phyloP scores from a whole-genome alignment of 108 stramenopile species.

The Cyclotella choctawhatcheeana region DNA sequence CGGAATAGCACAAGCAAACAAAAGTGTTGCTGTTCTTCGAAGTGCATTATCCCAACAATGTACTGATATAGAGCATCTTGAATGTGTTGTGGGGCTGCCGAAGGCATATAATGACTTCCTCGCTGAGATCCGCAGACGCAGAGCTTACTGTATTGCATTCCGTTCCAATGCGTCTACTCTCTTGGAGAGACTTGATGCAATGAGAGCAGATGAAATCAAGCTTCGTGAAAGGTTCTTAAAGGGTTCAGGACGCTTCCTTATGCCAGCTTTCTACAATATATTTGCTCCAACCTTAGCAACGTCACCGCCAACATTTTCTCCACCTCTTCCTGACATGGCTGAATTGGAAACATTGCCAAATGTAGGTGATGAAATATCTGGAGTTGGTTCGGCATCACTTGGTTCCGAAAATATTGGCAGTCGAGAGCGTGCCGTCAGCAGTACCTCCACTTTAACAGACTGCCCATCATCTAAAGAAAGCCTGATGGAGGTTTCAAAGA shows the following conservation, averaged over 20 bases:
- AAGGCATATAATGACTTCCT: conserved; percentile 73
- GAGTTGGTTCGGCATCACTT: conserved; percentile 18
- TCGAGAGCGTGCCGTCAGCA: conserved; percentile 51
- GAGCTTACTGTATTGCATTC: conserved; percentile 81
- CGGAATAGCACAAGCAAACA: conserved; percentile 72
- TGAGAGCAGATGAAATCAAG: conserved; percentile 81
- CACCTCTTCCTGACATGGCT: conserved; percentile 74
- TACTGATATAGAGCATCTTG: conserved; percentile 79
- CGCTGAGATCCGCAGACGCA: conserved; percentile 66
- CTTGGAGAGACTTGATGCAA: conserved; percentile 75
- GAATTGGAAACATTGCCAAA: conserved; percentile 78
- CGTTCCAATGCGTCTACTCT: conserved; percentile 65
- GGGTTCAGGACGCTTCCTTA: conserved; percentile 78
- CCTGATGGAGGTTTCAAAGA: conserved; percentile 16
- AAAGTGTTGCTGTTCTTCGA: conserved; percentile 70
- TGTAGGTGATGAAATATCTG: conserved; percentile 48
- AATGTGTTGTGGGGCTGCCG: conserved; percentile 77
- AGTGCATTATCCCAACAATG: conserved; percentile 72
- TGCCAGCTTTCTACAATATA: conserved; percentile 88
- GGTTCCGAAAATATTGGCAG: conserved; percentile 28
- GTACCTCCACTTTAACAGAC: conserved; percentile 66
- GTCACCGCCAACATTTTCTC: conserved; percentile 83
- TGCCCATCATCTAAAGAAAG: conserved; percentile 16
- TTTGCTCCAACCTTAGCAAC: conserved; percentile 86
- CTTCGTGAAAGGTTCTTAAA: conserved; percentile 81